Evolutionary conservation across 2,329 filamentous ascomycete species (phyloP), one percentile per base, ranked within the genome.

Genomic region (Colletotrichum destructivum): DNA sequence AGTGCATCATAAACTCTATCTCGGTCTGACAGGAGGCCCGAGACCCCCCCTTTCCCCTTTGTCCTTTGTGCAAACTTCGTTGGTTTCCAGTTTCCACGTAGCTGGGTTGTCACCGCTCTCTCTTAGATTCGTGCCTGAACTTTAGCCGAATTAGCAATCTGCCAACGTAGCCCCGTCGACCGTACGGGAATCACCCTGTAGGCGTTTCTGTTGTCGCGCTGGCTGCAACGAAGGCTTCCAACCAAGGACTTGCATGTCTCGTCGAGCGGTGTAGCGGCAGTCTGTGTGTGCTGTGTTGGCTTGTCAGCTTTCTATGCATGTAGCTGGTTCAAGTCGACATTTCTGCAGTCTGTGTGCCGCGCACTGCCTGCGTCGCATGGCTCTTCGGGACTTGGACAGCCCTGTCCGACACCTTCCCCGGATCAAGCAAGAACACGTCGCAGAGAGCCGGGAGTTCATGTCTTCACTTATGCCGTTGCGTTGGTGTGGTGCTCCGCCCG

Each of bases 1-100:
- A 71, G 69, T 71, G 69, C 69, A 71, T 71, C 59, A 31, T 40
- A 69, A 69, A 63, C 69, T 64, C 59, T 72, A 63, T 61, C 44
- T 68, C 38, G 38, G 64, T 57, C 69, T 69, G 69, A 69, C 59
- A 72, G 69, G 59, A 69, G 66, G 65, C 51, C 66, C 65, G 59
- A 71, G 65, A 60, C 42, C 35, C 40, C 23, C 42, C 23, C 12
- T 56, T 38, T 11, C 18, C 26, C 42, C n/a, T 31, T 35, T 31
- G 15, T 4, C 13, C 13, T 60, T 47, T 16, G 42, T 44, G 49
- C 38, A 47, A 52, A 31, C 42, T 18, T 21, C 52, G 21, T 62
- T 51, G 35, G 35, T 8, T 38, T 38, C 35, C n/a, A 8, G 9
- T 40, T 47, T 47, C 26, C 56, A 51, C 44, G 35, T 44, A 46